These are phyloP conservation scores for Suhomyces atakaporum DNA, from an alignment of 1,139 yeast species.

Conservation along the genomic window DNA sequence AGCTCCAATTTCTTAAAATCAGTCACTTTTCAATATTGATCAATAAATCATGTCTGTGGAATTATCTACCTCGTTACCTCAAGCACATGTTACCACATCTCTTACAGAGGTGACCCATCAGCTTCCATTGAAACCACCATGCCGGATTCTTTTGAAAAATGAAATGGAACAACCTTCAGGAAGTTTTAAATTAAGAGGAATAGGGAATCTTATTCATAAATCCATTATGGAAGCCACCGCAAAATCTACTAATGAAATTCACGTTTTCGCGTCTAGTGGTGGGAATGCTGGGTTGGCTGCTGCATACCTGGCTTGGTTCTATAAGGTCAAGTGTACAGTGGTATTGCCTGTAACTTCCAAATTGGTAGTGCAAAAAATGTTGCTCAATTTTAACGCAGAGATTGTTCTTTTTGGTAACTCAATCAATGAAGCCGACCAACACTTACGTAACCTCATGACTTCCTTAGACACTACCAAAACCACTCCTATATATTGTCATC, in stretches of 20 bases:
- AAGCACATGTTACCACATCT: slow-evolving; percentile 45
- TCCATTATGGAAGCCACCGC: slow-evolving; percentile 25
- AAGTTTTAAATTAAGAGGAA: slow-evolving; percentile 69
- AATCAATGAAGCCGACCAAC: slow-evolving; percentile 68
- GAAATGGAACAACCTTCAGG: slow-evolving; percentile 74
- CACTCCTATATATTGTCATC: slow-evolving; percentile 63
- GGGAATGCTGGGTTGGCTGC: slow-evolving; percentile 84
- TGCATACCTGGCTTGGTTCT: slow-evolving; percentile 55
- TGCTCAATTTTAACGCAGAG: slow-evolving; percentile 52
- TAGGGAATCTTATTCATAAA: slow-evolving; percentile 48
- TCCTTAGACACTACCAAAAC: slow-evolving; percentile 16
- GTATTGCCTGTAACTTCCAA: slow-evolving; percentile 59
- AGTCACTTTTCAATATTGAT: background rate
- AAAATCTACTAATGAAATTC: slow-evolving; percentile 29
- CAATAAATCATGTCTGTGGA: slow-evolving; percentile 7
- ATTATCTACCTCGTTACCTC: slow-evolving; percentile 11
- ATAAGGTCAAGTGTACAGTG: slow-evolving; percentile 58
- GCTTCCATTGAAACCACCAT: slow-evolving; percentile 37
- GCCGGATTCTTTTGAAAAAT: slow-evolving; percentile 57
- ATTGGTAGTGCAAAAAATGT: slow-evolving; percentile 27
- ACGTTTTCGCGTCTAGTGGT: slow-evolving; percentile 67
- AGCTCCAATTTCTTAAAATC: background rate
- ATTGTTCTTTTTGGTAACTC: slow-evolving; percentile 56
- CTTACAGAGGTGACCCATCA: slow-evolving; percentile 38
- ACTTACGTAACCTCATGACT: slow-evolving; percentile 32